Percentiles rank a stretch among this genome's conserved stretches.
Conservation (phyloP, 148 eudicot genomes). For the Dianthus caryophyllus region DNA sequence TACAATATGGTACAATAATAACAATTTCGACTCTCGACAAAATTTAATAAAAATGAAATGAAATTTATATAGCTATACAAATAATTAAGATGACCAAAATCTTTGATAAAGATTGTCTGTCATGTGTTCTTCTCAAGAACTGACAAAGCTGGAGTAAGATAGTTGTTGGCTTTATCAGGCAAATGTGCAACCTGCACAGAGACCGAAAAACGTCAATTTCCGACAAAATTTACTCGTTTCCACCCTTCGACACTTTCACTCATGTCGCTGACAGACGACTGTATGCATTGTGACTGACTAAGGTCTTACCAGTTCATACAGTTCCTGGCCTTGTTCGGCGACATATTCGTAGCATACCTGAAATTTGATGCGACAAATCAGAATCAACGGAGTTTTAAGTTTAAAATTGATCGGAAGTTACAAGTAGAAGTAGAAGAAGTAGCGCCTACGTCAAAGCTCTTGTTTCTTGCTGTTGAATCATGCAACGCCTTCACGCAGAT, state of each 20-base stretch:
- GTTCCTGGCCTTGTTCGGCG: slow-evolving; percentile 89
- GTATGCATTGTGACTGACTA: neutral
- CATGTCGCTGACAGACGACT: neutral
- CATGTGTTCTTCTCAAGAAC: slow-evolving; percentile 92
- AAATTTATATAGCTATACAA: slow-evolving; percentile 14
- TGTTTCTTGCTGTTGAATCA: slow-evolving; percentile 92
- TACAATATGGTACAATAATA: slow-evolving; percentile 1
- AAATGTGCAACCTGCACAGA: slow-evolving; percentile 84
- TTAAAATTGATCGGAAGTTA: slow-evolving; percentile 1
- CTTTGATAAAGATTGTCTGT: slow-evolving; percentile 23
- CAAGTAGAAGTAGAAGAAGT: neutral
- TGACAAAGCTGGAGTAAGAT: slow-evolving; percentile 82
- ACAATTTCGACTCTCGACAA: neutral
- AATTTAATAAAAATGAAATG: slow-evolving; percentile 5
- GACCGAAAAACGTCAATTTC: neutral
- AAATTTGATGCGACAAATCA: slow-evolving; percentile 2
- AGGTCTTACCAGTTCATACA: slow-evolving; percentile 77
- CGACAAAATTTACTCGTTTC: too few species aligned
- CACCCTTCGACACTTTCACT: too few species aligned
- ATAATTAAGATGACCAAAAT: neutral
- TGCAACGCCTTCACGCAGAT: slow-evolving; percentile 96
- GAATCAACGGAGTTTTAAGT: neutral
- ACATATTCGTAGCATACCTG: slow-evolving; percentile 95
- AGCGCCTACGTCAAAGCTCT: slow-evolving; percentile 88
- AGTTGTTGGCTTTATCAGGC: slow-evolving; percentile 97